Evolutionary conservation across 208 protist species (phyloP).

Genomic region (Leishmania martiniquensis): DNA sequence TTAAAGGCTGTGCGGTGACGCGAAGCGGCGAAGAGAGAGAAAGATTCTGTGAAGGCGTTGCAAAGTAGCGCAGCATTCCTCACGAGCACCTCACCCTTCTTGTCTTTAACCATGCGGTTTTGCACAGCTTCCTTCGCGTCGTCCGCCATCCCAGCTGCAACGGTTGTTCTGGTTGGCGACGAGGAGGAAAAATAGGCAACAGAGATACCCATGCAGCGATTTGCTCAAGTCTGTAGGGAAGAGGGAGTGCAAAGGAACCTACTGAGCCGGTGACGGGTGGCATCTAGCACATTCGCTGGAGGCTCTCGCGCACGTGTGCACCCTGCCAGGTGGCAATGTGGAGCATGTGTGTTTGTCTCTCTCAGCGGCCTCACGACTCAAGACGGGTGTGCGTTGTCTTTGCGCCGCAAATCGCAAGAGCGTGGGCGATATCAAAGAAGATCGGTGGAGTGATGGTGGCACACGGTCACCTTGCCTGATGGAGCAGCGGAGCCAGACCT

Average conservation of each 20-base stretch:
- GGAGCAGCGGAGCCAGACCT: not conserved
- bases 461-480: not conserved
- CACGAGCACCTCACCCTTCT: too few species aligned
- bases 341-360: not conserved
- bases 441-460: not conserved
- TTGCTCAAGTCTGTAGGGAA: too few species aligned
- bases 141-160: not conserved
- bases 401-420: not conserved
- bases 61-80: too few species aligned
- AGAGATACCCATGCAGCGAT: not conserved
- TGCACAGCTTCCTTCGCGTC: not conserved
- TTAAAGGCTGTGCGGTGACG: not conserved
- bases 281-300: not conserved
- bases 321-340: too few species aligned
- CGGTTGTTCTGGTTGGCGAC: not conserved
- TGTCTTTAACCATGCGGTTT: not conserved
- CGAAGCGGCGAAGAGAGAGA: not conserved
- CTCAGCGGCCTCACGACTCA: too few species aligned
- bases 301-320: not conserved
- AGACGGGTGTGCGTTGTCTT: not conserved
- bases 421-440: not conserved
- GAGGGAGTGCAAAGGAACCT: not conserved
- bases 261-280: not conserved
- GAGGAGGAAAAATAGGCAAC: not conserved
- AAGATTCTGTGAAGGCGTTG: not conserved